Evolutionary conservation across 805 yeast genomes (phyloP).

Genomic region (Metschnikowia baotianmanensis): DNA sequence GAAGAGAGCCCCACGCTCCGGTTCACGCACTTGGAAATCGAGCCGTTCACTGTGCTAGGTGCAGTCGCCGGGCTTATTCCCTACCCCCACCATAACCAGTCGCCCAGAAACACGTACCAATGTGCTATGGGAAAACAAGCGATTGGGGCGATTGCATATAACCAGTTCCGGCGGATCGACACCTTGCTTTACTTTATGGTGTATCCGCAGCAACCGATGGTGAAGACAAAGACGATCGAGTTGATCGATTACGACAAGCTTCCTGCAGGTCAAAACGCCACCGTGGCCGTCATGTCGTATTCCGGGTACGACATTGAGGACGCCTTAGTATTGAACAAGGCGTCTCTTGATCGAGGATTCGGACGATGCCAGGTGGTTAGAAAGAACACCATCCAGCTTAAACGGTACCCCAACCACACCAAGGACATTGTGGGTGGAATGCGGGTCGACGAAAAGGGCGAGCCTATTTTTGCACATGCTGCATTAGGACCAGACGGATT

Average conservation of each 20-base stretch:
- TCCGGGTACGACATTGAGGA: constrained; percentile 99
- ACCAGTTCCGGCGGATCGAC: constrained; percentile 96
- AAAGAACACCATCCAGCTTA: constrained; percentile 92
- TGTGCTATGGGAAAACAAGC: constrained; percentile 99
- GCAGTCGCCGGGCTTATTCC: constrained; percentile 99
- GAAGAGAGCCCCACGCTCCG: constrained; percentile 63
- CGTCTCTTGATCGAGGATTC: constrained; percentile 93
- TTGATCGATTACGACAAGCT: constrained; percentile 93
- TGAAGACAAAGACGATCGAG: constrained; percentile 98
- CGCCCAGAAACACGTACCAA: constrained; percentile 98
- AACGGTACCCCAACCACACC: constrained; percentile 91
- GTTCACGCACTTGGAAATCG: constrained; percentile 98
- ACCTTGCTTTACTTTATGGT: constrained; percentile 98
- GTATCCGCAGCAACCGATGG: constrained; percentile 97
- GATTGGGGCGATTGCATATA: constrained; percentile 97
- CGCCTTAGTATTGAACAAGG: constrained; percentile 99
- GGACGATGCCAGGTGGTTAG: constrained; percentile 95
- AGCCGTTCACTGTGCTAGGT: constrained; percentile 97
- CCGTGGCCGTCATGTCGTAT: constrained; percentile 97
- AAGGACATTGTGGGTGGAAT: constrained; percentile 89
- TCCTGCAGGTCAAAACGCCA: constrained; percentile 98
- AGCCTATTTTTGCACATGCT: constrained; percentile 82
- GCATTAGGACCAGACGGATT: constrained; percentile 92
- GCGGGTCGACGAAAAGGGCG: constrained; percentile 78
- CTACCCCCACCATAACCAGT: constrained; percentile 99